Conservation (phyloP, 306 rosid genomes). For the Vigna reflexopilosa region DNA sequence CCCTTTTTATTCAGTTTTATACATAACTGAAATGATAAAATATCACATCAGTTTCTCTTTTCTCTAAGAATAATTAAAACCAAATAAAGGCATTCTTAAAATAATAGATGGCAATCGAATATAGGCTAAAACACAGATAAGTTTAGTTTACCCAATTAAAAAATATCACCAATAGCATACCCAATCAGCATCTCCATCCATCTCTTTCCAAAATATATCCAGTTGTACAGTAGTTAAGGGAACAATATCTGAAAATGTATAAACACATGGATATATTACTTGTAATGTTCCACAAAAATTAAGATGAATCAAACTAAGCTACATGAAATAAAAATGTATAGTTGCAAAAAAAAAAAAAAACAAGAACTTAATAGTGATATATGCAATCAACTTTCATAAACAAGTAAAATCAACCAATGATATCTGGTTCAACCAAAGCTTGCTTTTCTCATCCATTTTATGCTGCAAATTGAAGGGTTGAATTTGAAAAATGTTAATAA, state of each 20-base stretch:
- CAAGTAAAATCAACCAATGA: conserved; percentile 16
- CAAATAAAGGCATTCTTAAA: conserved; percentile 26
- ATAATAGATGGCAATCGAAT: conserved; percentile 37
- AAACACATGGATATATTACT: conserved; percentile 43
- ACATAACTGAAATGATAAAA: no score
- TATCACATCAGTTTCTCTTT: no score
- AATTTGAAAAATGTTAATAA: conserved; percentile 19
- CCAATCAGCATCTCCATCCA: conserved; percentile 94
- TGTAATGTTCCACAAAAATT: conserved; percentile 21
- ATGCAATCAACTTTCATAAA: conserved; percentile 32
- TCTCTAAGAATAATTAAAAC: conserved; percentile 5
- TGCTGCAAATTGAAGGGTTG: conserved; percentile 8
- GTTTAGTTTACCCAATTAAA: conserved; percentile 55
- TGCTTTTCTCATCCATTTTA: background rate
- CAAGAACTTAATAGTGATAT: conserved; percentile 13
- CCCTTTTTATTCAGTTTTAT: no score
- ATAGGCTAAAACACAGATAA: conserved; percentile 49
- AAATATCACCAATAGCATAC: conserved; percentile 67
- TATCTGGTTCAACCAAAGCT: conserved; percentile 22
- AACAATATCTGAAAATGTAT: conserved; percentile 70
- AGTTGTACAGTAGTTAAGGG: conserved; percentile 74
- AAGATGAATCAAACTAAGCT: conserved; percentile 31
- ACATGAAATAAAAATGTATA: conserved; percentile 11
- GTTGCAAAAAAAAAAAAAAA: background rate
- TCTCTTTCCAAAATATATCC: conserved; percentile 95